Percentiles rank a stretch among this genome's conserved stretches.
Conservation (phyloP, 164 flowering plant genomes). For the Umbellularia californica region DNA sequence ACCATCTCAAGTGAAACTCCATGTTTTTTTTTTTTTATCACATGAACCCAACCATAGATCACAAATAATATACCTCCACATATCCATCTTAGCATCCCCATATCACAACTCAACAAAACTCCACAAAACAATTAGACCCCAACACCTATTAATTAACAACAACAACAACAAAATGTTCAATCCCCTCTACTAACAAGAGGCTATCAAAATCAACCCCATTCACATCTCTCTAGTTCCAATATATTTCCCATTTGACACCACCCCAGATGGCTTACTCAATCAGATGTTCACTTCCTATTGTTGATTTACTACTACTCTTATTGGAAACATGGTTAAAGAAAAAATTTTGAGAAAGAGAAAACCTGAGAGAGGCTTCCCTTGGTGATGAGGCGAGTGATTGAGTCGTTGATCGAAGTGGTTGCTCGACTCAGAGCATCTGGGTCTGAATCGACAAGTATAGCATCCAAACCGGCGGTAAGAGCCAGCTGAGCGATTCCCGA, state of each 20-base stretch:
- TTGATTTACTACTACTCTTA: neutral
- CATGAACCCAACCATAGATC: neutral
- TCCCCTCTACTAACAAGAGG: neutral
- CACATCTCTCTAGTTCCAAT: no score
- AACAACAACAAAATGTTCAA: neutral
- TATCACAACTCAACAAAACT: neutral
- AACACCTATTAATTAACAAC: no score
- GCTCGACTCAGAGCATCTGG: conserved; percentile 55
- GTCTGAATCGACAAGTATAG: conserved; percentile 60
- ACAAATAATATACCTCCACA: neutral
- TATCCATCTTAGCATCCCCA: neutral
- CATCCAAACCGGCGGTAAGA: conserved; percentile 56
- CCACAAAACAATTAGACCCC: neutral
- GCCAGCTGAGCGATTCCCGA: conserved; percentile 93
- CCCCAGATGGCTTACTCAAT: no score
- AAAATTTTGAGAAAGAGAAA: neutral
- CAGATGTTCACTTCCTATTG: no score
- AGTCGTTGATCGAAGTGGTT: conserved; percentile 30
- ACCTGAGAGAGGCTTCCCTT: conserved; percentile 69
- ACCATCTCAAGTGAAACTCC: no score
- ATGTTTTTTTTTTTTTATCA: no score
- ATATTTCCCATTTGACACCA: neutral
- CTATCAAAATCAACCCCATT: neutral
- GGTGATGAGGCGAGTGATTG: conserved; percentile 52
- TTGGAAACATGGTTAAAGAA: neutral